phyloP scores from a whole-genome alignment of 495 filamentous ascomycete species.

The Penicillium egyptiacum region DNA sequence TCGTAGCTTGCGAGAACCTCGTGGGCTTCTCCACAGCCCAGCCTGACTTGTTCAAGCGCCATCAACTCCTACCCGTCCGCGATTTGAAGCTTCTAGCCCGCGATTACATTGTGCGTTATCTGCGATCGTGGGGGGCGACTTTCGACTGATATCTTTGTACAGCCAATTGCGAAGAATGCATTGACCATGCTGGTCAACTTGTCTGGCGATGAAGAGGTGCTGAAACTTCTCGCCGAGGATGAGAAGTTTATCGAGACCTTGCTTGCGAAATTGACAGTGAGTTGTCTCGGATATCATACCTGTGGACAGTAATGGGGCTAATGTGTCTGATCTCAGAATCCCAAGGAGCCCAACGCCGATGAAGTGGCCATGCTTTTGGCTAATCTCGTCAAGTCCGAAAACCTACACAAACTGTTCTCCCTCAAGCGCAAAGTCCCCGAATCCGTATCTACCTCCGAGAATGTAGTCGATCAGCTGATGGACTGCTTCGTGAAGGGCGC shows the following conservation, averaged over 20 bases:
- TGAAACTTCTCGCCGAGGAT: slow-evolving; percentile 71
- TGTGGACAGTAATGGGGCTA: not conserved
- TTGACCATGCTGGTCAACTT: slow-evolving; percentile 92
- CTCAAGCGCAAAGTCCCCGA: slow-evolving; percentile 62
- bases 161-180: slow-evolving; percentile 92
- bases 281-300: slow-evolving; percentile 34
- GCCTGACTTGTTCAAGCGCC: slow-evolving; percentile 77
- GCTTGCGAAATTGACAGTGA: slow-evolving; percentile 70
- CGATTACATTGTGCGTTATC: slow-evolving; percentile 67
- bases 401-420: slow-evolving; percentile 62
- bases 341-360: slow-evolving; percentile 73
- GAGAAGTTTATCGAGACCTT: slow-evolving; percentile 77
- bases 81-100: slow-evolving; percentile 86
- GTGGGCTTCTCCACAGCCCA: slow-evolving; percentile 79
- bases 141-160: slow-evolving; percentile 8
- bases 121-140: not conserved
- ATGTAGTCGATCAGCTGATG: slow-evolving; percentile 84
- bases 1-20: slow-evolving; percentile 74
- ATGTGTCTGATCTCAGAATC: slow-evolving; percentile 41
- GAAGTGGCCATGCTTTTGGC: slow-evolving; percentile 87
- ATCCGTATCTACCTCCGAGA: slow-evolving; percentile 62
- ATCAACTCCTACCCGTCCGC: slow-evolving; percentile 74
- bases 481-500: slow-evolving; percentile 94
- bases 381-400: slow-evolving; percentile 80
- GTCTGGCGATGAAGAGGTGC: slow-evolving; percentile 70